Evolutionary conservation across 768 basidiomycete genomes (phyloP).

Genomic region (Lactifluus hygrophoroides): DNA sequence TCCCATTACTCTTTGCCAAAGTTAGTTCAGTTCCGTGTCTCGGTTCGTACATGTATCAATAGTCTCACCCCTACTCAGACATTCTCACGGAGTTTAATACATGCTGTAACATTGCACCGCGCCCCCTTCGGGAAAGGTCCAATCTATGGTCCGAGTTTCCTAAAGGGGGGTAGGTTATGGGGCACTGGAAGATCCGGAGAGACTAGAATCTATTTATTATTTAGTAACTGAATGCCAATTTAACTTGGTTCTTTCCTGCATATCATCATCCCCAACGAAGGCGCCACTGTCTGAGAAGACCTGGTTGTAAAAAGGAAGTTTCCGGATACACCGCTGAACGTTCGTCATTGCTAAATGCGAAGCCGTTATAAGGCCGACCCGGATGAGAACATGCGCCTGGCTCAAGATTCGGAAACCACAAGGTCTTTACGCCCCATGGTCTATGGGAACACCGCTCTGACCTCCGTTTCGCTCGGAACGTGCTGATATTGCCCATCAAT

Average conservation of each 20-base stretch:
- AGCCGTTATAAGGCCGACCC: not conserved
- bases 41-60: conserved; percentile 7
- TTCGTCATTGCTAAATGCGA: not conserved
- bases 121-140: not conserved
- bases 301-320: not conserved
- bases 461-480: conserved; percentile 57
- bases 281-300: not conserved
- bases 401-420: not conserved
- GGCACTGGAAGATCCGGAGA: not conserved
- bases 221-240: not conserved
- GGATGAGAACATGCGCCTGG: not conserved
- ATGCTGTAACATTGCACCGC: not conserved
- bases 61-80: not conserved
- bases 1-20: not conserved
- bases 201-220: not conserved
- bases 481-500: conserved; percentile 49
- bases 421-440: not conserved
- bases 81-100: conserved; percentile 1
- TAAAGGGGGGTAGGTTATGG: not conserved
- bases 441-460: conserved; percentile 57
- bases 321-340: not conserved
- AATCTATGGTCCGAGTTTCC: not conserved
- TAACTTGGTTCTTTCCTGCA: not conserved
- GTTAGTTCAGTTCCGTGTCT: not conserved
- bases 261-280: not conserved